phyloP scores from a whole-genome alignment of 257 asterid species.

The Misopates orontium region DNA sequence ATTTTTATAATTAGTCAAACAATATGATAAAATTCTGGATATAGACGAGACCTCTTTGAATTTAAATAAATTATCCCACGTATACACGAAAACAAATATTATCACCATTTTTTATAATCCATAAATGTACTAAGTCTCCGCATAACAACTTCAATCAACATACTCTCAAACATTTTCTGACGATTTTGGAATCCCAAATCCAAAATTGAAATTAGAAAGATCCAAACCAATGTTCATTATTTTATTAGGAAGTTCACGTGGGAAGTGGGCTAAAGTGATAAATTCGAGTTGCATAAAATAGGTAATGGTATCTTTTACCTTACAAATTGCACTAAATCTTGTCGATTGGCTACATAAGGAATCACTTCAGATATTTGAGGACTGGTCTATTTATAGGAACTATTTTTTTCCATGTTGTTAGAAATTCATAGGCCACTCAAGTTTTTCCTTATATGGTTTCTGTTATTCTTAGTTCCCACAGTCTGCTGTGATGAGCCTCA shows the following conservation, averaged over 20 bases:
- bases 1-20: too few relatives aligned
- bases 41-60: too few relatives aligned
- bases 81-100: too few relatives aligned
- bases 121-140: too few relatives aligned
- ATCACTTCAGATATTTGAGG: conserved; percentile 19
- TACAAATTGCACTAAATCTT: conserved; percentile 4
- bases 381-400: conserved; percentile 27
- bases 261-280: conserved; percentile 16
- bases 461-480: not conserved
- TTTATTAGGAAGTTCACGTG: conserved; percentile 13
- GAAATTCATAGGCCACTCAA: not conserved
- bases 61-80: too few relatives aligned
- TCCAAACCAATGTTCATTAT: not conserved
- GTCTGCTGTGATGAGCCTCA: not conserved
- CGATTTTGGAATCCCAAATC: too few relatives aligned
- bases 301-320: conserved; percentile 5
- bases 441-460: conserved; percentile 6
- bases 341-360: conserved; percentile 34
- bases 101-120: too few relatives aligned
- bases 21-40: too few relatives aligned
- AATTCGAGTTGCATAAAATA: conserved; percentile 22
- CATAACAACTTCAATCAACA: too few relatives aligned
- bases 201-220: too few relatives aligned
- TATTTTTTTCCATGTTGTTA: conserved; percentile 6
- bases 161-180: too few relatives aligned